These are phyloP conservation scores for Edaphochlamys debaryana DNA, from an alignment of 139 green algal species.

Conservation along the genomic window DNA sequence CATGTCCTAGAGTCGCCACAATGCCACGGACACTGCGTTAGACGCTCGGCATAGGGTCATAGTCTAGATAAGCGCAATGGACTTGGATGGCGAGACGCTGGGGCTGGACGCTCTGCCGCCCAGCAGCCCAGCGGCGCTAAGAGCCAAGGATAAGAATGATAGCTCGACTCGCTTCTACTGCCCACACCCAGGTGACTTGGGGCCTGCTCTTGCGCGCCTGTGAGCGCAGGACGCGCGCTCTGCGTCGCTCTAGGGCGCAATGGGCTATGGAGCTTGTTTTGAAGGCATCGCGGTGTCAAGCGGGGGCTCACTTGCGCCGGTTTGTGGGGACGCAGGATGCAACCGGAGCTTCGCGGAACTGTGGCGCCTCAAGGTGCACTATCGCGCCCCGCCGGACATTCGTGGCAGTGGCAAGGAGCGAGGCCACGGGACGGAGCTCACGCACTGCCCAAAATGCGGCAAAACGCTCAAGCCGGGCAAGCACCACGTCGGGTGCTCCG, in stretches of 20 bases:
- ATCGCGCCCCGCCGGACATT: constrained; percentile 79
- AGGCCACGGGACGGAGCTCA: constrained; percentile 86
- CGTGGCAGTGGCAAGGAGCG: constrained; percentile 85
- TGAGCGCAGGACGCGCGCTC: background rate
- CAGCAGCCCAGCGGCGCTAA: too few relatives aligned
- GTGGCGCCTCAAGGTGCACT: constrained; percentile 85
- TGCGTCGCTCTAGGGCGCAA: background rate
- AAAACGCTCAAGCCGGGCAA: constrained; percentile 84
- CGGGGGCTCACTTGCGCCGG: too few relatives aligned
- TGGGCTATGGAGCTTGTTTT: constrained; percentile 1
- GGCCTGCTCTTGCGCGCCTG: too few relatives aligned
- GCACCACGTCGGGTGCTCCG: constrained; percentile 87
- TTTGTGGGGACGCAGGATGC: constrained; percentile 73
- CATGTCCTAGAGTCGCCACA: too few relatives aligned
- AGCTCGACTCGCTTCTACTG: too few relatives aligned
- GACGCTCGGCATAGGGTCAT: too few relatives aligned
- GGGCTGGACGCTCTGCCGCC: too few relatives aligned
- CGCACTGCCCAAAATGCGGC: constrained; percentile 83
- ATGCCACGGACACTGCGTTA: too few relatives aligned
- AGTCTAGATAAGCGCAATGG: too few relatives aligned
- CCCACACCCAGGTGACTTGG: too few relatives aligned
- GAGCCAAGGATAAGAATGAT: background rate
- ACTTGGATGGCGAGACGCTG: too few relatives aligned
- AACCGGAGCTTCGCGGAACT: constrained; percentile 88
- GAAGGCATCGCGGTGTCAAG: too few relatives aligned